A percentile compares a stretch with the other conserved stretches of the same genome.
Evolutionary conservation across 2,329 filamentous ascomycete genomes (phyloP).

Genomic region (Aspergillus fischeri): DNA sequence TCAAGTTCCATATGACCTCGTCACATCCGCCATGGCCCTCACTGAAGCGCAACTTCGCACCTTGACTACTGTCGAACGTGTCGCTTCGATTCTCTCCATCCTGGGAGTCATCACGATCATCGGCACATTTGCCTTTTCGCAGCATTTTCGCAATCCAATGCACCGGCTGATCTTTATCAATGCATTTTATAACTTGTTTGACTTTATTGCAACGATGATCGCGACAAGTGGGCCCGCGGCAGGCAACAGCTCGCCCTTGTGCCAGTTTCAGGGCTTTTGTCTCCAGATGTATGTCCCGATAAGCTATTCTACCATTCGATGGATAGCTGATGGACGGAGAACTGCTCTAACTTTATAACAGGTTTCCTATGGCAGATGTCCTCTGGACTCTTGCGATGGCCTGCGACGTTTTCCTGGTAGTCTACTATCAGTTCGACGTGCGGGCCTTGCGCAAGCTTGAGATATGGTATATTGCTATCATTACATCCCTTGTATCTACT

Average conservation of each 20-base stretch:
- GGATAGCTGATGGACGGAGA: background rate
- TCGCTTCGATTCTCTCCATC: slow-evolving; percentile 29
- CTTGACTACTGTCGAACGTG: slow-evolving; percentile 28
- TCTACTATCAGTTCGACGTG: slow-evolving; percentile 33
- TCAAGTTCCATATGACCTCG: background rate
- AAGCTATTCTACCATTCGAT: background rate
- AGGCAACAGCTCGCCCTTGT: slow-evolving; percentile 30
- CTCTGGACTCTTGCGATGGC: slow-evolving; percentile 38
- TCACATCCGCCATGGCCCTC: slow-evolving; percentile 16
- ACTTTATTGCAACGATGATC: slow-evolving; percentile 38
- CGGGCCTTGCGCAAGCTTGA: slow-evolving; percentile 30
- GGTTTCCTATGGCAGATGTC: slow-evolving; percentile 38
- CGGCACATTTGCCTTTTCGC: slow-evolving; percentile 26
- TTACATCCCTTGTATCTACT: slow-evolving; percentile 30
- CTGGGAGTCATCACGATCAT: slow-evolving; percentile 35
- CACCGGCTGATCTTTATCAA: slow-evolving; percentile 39
- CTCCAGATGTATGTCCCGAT: slow-evolving; percentile 31
- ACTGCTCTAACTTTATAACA: slow-evolving; percentile 4
- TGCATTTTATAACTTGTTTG: slow-evolving; percentile 35
- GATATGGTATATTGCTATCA: slow-evolving; percentile 26
- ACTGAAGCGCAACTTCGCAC: slow-evolving; percentile 21
- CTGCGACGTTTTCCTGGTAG: slow-evolving; percentile 34
- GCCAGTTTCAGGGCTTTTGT: slow-evolving; percentile 37
- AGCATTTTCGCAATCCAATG: slow-evolving; percentile 36
- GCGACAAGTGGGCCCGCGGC: slow-evolving; percentile 34